Base-by-base conservation (phyloP, 2,329 filamentous ascomycete species). In the Colletotrichum tamarilloi region DNA sequence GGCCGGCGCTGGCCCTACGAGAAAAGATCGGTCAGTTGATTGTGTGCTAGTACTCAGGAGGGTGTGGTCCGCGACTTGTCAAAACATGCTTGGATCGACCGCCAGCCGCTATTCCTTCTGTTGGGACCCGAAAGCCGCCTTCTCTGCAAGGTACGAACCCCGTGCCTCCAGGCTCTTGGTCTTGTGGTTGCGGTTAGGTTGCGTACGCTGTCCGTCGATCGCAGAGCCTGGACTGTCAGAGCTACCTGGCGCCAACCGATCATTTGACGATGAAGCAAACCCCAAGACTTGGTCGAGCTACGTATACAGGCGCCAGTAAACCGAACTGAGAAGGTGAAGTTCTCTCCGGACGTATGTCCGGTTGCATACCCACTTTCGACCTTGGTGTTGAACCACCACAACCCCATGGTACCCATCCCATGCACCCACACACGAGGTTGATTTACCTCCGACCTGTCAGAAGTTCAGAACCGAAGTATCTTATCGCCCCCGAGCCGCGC, bases 141-240 rank as follows among this genome's bases (percentile, higher is more conserved):
- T 62, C 67, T 64, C 70, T 73, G 70, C 67, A 73, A 73, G 70
- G 70, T 70, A 73, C 70, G 67, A 64, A 70, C 32, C 55, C 55
- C 60, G 46, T 12, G 19, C 42, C 42, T 49, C 42, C 42, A 49
- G 19, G 16, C 7, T 14, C 26, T n/a, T 38, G 71, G 71, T 73
- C 71, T 62, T 60, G 71, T 73, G 70, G 60, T 30, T 57, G 60
- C 60, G 56, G 49, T n/a, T 49, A 9, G 42, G 42, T 62, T 70
- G 70, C 70, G 67, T 73, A 66, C 60, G 35, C 35, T 42, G 35
- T 46, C 28, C 49, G 67, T 56, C 71, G 71, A 73, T 70, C 67
- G 26, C 14, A 26, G 32, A 70, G 60, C 28, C 71, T 66, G 60
- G 70, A 62, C n/a, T 57, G 55, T 42, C 59, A 60, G 53, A 53